Base-by-base conservation (phyloP, 352 stramenopile genomes). In the Globisporangium parvum region DNA sequence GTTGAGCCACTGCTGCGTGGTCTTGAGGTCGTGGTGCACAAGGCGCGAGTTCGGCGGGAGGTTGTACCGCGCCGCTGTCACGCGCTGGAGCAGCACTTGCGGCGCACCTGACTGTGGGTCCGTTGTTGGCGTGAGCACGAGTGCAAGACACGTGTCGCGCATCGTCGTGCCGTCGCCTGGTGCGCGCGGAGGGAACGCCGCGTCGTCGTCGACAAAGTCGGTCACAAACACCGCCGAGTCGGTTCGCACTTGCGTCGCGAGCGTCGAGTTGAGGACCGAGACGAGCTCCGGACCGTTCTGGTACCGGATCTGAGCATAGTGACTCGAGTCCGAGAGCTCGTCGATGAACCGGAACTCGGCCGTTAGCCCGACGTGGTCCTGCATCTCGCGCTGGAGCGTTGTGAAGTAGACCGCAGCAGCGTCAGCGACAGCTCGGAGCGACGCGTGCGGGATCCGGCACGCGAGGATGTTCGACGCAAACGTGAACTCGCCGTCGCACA, bases 401-500 rank as follows among this genome's bases (percentile, higher is more conserved):
- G 59, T 47, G 45, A 80, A 85, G 65, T 87, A 85, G 15, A 58
- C 51, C 6, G 71, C 11, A 2, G 62, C 51, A 0, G 70, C 70
- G 23, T 69, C 59, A 37, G 77, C 63, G 11, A 73, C 68, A 1
- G 62, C 57, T 0, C 53, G 18, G 28, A 85, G 51, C 15, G 74
- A 72, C 42, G 66, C 51, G 53, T 80, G 62, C 2, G 68, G 72
- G 21, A 87, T 63, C 18, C 73, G 60, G 37, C 71, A 73, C 14
- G 81, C 61, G 47, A 85, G 55, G 18, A 85, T 63, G 53, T 73
- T 87, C 18, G 72, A 77, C 50, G 78, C 57, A 59, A 70, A 84
- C 21, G 77, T 85, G 52, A 63, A 66, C 23, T 63, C 60, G 2
- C 63, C 63, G 24, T 80, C 74, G 20, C 68, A 73, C 52, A 82